Base-by-base conservation (phyloP, 2,329 filamentous ascomycete species). In the Aureobasidium musti region DNA sequence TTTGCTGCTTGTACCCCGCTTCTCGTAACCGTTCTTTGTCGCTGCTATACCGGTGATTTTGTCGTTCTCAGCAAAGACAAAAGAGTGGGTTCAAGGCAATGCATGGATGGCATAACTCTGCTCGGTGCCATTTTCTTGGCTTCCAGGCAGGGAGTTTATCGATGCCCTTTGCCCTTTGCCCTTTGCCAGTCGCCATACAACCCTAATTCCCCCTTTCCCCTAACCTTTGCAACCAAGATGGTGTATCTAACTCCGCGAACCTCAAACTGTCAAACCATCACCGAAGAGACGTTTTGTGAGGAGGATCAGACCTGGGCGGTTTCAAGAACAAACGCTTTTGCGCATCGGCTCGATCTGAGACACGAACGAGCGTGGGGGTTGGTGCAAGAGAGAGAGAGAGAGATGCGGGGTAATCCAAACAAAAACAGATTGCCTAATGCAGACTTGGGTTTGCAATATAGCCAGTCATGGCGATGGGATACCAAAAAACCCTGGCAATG, bases 361-460 rank as follows among this genome's bases (percentile, higher is more conserved):
- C 21, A 19, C 21, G 2, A 10, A 6, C 2, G 4, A 8, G 17
- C 10, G n/a, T 56, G 53, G 21, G 52, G 53, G 35, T 39, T 2
- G 33, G n/a, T n/a, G n/a, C n/a, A n/a, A n/a, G n/a, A n/a, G n/a
- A 35, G 2, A 10, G 47, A 35, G 33, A 28, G 11, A 1, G 21
- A 28, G 53, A 23, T 56, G 53, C 33, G 53, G 53, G 53, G 53
- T 56, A 56, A 7, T 35, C 14, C 13, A 26, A 54, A 54, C 37
- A 30, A 39, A 56, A 56, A 56, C 53, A 56, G 21, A 26, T n/a
- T 56, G 33, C 53, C 53, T 41, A 39, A 28, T 56, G 5, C 21
- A 41, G 53, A 21, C 14, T 4, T 8, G n/a, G 4, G 11, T 23
- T 26, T 5, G 10, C 19, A 41, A 19, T 26, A 21, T 56, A 17